phyloP scores from a whole-genome alignment of 768 basidiomycete genomes.

The Russula griseocarnosa region DNA sequence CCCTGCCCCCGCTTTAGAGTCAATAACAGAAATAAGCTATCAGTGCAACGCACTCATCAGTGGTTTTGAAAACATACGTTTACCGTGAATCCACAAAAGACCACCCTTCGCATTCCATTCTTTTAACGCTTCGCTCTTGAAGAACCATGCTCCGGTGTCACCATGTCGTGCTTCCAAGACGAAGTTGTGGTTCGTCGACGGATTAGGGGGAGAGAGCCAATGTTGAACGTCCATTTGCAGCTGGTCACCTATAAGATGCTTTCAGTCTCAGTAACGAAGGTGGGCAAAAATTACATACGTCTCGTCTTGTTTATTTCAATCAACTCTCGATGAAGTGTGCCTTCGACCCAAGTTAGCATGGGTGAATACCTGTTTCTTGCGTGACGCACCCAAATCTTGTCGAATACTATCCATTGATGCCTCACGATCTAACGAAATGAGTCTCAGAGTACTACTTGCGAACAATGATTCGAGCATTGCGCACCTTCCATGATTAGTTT shows the following conservation, averaged over 20 bases:
- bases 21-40: background rate
- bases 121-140: background rate
- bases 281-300: background rate
- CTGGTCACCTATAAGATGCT: background rate
- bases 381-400: background rate
- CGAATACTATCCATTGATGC: conserved; percentile 2
- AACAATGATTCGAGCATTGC: rapidly evolving
- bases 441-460: background rate
- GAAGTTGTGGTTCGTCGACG: background rate
- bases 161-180: background rate
- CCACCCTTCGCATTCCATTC: conserved; percentile 2
- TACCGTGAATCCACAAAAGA: conserved; percentile 15
- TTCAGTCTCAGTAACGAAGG: background rate
- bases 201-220: conserved; percentile 1
- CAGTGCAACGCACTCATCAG: rapidly evolving
- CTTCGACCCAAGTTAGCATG: background rate
- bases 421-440: background rate
- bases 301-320: background rate
- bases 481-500: background rate
- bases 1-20: background rate
- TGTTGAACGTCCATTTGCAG: background rate
- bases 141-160: background rate
- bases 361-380: background rate
- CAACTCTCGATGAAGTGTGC: no score
- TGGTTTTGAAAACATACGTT: background rate